A percentile compares a stretch with the other conserved stretches of the same genome.
Evolutionary conservation across 768 basidiomycete species (phyloP).

Genomic region (Tricholoma sp.): DNA sequence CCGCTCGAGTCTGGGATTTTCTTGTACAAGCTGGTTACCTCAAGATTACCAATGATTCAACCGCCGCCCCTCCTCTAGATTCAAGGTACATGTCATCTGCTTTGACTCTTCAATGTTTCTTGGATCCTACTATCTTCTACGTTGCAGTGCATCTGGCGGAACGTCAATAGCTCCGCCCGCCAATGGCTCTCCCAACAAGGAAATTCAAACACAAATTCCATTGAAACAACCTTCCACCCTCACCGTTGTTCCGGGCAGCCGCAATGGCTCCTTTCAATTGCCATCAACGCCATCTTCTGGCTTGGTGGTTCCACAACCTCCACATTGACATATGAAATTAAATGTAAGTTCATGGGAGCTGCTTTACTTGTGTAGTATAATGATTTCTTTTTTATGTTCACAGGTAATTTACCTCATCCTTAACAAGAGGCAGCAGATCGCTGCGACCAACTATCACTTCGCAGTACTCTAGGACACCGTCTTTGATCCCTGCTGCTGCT

Average conservation of each 20-base stretch:
- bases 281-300: slow-evolving; percentile 25
- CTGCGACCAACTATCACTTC: background rate
- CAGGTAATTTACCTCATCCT: background rate
- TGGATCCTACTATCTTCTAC: background rate
- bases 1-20: slow-evolving; percentile 90
- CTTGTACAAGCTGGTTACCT: slow-evolving; percentile 81
- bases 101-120: background rate
- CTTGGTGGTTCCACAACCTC: slow-evolving; percentile 9
- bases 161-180: slow-evolving; percentile 17
- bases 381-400: background rate
- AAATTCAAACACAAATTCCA: slow-evolving; percentile 20
- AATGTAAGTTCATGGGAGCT: slow-evolving; percentile 5
- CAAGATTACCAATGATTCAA: slow-evolving; percentile 57
- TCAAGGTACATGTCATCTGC: slow-evolving; percentile 26
- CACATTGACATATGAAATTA: slow-evolving; percentile 4
- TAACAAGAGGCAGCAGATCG: background rate
- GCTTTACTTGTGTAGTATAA: background rate
- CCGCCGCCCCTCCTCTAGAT: slow-evolving; percentile 28
- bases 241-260: slow-evolving; percentile 29
- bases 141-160: slow-evolving; percentile 6
- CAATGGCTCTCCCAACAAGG: slow-evolving; percentile 34
- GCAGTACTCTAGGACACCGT: background rate
- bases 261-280: slow-evolving; percentile 32
- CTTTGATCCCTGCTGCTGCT: too few relatives aligned
- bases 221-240: slow-evolving; percentile 23